Evolutionary conservation across 2,329 filamentous ascomycete species (phyloP), one percentile per base, ranked within the genome.

Genomic region (Clonostachys chloroleuca): DNA sequence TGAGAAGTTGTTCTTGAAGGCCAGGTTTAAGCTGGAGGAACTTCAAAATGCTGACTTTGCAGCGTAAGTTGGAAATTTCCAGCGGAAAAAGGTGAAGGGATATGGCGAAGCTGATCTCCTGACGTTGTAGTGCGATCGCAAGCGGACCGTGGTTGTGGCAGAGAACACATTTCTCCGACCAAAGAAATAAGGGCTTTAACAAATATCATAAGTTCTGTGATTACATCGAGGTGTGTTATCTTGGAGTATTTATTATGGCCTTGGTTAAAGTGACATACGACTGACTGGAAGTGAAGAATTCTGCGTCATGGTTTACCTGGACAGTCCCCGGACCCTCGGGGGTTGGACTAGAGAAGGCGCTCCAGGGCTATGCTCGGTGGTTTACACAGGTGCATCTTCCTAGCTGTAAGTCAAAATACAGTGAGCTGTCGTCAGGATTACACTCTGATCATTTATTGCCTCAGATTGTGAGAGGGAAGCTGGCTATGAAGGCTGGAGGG

Each of bases 351-450:
- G 56, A 69, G n/a, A 72, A 72, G 47, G 78, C 79, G 2, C 64
- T 83, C 4, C 57, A 66, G 17, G 78, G 76, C 44, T 82, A 77
- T 49, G 76, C 78, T 13, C 67, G 63, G n/a, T 83, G 74, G 73
- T 73, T 70, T 56, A 78, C 66, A 40, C 58, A 64, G 3, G 52
- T 64, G 2, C 63, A 68, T 8, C 54, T 82, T 12, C 76, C 74
- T 1, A 72, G 67, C 20, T 68, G 75, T 77, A 54, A 67, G 74
- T 65, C 16, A 5, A 18, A 9, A 10, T 30, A n/a, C n/a, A n/a
- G n/a, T n/a, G n/a, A n/a, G n/a, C n/a, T n/a, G n/a, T n/a, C n/a
- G n/a, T n/a, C n/a, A n/a, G n/a, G n/a, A n/a, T n/a, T n/a, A n/a
- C n/a, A n/a, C n/a, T n/a, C 4, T 34, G 20, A 33, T 49, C 40